Base-by-base conservation (phyloP, 2,329 filamentous ascomycete species). In the Xenosphaeropsis pyriputrescens region DNA sequence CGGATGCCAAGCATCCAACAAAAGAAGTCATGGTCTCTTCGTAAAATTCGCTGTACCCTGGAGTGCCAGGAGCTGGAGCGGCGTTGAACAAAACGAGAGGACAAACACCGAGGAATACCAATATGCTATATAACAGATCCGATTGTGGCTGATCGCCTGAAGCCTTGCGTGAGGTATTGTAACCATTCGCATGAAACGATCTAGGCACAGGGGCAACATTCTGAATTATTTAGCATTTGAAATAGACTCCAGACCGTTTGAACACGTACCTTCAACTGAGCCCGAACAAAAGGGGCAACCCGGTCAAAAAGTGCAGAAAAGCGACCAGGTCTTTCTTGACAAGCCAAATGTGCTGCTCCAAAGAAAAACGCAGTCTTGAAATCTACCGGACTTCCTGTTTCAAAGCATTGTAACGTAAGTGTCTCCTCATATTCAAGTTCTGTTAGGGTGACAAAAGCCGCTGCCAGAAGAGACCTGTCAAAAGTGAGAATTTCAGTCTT, bases 331-430 rank as follows among this genome's bases (percentile, higher is more conserved):
- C 69, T 60, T 4, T 60, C 55, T 41, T 71, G 62, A 36, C 65
- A 62, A 7, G 73, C 72, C 55, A 79, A 76, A 50, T 78, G 71
- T 29, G 69, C 67, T 47, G 75, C 79, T 9, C 68, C 70, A 50
- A 75, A 72, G 16, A 79, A 65, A 18, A 73, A 63, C 7, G 75
- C 71, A 34, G 78, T 63, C 52, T 77, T 78, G 55, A 78, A 79
- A 37, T 60, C 64, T 37, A 64, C 58, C 7, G 76, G 74, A 2
- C 75, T 62, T 38, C 61, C 64, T n/a, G 67, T 55, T 29, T 68
- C 61, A 34, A 79, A 63, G 44, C 76, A 80, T 7, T 61, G 58
- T 34, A 70, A 65, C 3, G 68, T 62, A 12, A 82, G 62, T 16
- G 63, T 65, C 32, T 72, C 70, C 35, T 77, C 71, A 39, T 75